Percentiles rank a stretch among this genome's conserved stretches.
phyloP scores from a whole-genome alignment of 2,329 filamentous ascomycete genomes.

The Bertia moriformis region DNA sequence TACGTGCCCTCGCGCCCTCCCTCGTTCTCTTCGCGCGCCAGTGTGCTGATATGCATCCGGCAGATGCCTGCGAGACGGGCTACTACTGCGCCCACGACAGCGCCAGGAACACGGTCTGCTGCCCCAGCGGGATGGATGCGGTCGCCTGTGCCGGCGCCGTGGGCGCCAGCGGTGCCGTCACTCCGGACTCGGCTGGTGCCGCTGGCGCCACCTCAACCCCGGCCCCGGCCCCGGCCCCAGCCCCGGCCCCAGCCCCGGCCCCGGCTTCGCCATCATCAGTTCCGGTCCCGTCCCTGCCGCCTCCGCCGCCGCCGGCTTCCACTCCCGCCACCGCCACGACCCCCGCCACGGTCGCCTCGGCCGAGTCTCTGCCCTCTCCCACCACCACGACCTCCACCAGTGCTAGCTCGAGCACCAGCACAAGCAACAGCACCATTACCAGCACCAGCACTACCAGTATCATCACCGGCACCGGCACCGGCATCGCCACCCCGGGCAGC shows the following conservation, averaged over 20 bases:
- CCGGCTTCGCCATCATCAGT: too few relatives aligned
- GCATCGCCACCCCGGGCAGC: background rate
- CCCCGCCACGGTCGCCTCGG: too few relatives aligned
- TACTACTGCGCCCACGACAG: constrained; percentile 48
- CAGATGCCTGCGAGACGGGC: constrained; percentile 43
- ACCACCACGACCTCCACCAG: too few relatives aligned
- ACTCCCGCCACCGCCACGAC: too few relatives aligned
- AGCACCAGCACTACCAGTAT: background rate
- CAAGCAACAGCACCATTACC: background rate
- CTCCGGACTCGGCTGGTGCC: constrained; percentile 16
- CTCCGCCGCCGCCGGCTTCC: background rate
- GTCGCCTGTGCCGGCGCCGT: constrained; percentile 36
- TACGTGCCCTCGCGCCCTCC: constrained; percentile 18
- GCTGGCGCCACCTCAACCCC: background rate
- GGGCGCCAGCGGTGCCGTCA: constrained; percentile 30
- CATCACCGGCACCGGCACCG: background rate
- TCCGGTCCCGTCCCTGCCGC: too few relatives aligned
- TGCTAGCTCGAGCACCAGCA: too few relatives aligned
- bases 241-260: too few relatives aligned
- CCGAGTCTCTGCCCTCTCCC: too few relatives aligned
- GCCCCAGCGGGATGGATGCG: constrained; percentile 37
- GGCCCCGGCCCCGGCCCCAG: background rate
- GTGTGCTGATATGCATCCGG: constrained; percentile 2
- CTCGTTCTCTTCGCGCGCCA: constrained; percentile 1
- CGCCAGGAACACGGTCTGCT: constrained; percentile 39